Evolutionary conservation across 2,329 filamentous ascomycete species (phyloP), one percentile per base, ranked within the genome.

Genomic region (Pestalotiopsis sp.): DNA sequence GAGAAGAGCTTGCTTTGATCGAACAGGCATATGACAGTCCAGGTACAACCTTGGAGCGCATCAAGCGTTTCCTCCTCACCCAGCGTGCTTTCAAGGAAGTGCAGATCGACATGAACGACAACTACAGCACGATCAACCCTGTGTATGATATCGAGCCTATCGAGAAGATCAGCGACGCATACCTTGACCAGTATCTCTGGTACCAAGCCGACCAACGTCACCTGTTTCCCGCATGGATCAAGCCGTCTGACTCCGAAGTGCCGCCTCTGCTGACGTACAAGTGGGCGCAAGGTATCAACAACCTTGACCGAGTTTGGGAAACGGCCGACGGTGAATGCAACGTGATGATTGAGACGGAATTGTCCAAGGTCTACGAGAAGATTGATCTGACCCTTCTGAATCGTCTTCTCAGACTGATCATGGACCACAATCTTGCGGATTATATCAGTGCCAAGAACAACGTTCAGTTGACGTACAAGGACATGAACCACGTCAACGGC

Each of bases 381-480:
- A 97, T 99, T 71, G 96, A 99, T 83, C 84, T 99, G 71, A 99
- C 96, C 0, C 85, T 99, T 68, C 88, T 99, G 74, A 99, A 99
- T 82, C 93, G 95, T 69, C 87, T 99, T 39, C 86, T 99, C 64
- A 90, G 96, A 62, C 83, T 99, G 73, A 98, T 99, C 79, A 99
- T 99, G 97, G 97, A 99, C 76, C 96, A 99, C 86, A 99, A 99
- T 80, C 83, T 99, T 83, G 96, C 96, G 4, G 97, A 99, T 80
- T 99, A 99, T 82, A 99, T 99, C 77, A 98, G 95, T 1, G 94
- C 95, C 49, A 99, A 99, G 88, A 99, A 99, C 86, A 99, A 99
- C 77, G 96, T 99, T 13, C 95, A 98, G 79, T 88, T 99, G 71
- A 98, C 97, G 71, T 99, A 99, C 86, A 99, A 99, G 84, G 96